These are phyloP conservation scores for Teratosphaeria zuluensis DNA, from an alignment of 2,329 filamentous ascomycete species.

Conservation along the genomic window DNA sequence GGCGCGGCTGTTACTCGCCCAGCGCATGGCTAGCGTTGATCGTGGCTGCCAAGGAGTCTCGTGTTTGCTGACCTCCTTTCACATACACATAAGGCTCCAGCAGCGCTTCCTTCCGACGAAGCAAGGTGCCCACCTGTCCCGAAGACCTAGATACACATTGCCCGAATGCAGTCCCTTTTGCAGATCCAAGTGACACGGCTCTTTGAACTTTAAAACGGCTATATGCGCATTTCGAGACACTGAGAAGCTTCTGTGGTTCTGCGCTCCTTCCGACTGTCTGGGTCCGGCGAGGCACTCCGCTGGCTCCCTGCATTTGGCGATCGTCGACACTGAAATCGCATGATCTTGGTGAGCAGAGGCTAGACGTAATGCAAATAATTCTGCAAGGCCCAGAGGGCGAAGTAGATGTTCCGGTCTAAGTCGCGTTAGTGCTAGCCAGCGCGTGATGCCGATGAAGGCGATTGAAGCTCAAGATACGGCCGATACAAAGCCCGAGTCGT, in stretches of 20 bases:
- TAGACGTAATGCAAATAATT: neutral
- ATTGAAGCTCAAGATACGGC: neutral
- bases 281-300: neutral
- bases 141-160: neutral
- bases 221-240: too few species aligned
- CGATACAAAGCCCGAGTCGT: neutral
- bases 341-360: neutral
- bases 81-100: neutral
- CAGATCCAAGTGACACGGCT: slow-evolving; percentile 7
- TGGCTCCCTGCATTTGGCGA: slow-evolving; percentile 3
- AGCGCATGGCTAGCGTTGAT: slow-evolving; percentile 4
- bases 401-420: neutral
- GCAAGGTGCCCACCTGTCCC: slow-evolving; percentile 3
- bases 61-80: slow-evolving; percentile 4
- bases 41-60: slow-evolving; percentile 7
- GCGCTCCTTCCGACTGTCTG: neutral
- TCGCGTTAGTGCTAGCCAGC: neutral
- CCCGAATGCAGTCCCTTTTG: slow-evolving; percentile 6
- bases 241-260: slow-evolving; percentile 5
- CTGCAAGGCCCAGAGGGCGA: neutral
- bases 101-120: neutral
- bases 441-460: neutral
- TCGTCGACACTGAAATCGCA: neutral
- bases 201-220: neutral
- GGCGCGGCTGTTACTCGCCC: slow-evolving; percentile 1